Base-by-base conservation (phyloP, 331 rosid species). In the Phaseolus coccineus region DNA sequence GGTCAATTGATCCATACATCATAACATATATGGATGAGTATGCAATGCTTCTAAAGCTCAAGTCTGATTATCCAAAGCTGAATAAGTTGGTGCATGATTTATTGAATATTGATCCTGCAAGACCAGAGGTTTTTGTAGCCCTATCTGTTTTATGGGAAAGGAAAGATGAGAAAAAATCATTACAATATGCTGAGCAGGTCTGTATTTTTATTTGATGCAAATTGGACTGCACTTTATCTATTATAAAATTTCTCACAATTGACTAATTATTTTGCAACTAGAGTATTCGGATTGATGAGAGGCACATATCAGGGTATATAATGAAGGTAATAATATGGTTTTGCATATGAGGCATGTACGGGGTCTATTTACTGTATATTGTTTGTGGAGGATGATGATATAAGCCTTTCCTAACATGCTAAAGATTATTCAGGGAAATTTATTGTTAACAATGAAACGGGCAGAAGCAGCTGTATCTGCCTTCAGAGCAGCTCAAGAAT, bases 101-200 rank as follows among this genome's bases (percentile, higher is more conserved):
- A 84, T 80, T 96, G 80, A 87, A 84, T 81, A 87, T 93, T 77
- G 98, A 96, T 90, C 90, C 97, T 82, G 84, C 96, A 64, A 90
- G 94, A 83, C 98, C 99, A 73, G 99, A 96, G 88, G 99, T 90
- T 83, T 91, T 91, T 88, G 99, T 96, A 58, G 92, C 98, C 77
- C 82, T 96, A 58, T 91, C 98, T 77, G 98, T 91, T 77, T 85
- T 96, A 82, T 93, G 97, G 96, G 97, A 93, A 93, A 89, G 85
- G 85, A 96, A 91, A 88, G 99, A 93, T 33, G 97, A 89, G 89
- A 90, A 88, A 87, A 93, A 89, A 79, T 97, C 99, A 84, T 82
- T 96, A 77, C 87, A 97, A 72, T 93, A 93, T 85, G 97, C 96
- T 51, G 99, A 96, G 65, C 94, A 91, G 99, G 99, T 96, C 8